These are phyloP conservation scores for Coemansia sp. DNA, from an alignment of 192 early-diverging fungal species.

Conservation along the genomic window DNA sequence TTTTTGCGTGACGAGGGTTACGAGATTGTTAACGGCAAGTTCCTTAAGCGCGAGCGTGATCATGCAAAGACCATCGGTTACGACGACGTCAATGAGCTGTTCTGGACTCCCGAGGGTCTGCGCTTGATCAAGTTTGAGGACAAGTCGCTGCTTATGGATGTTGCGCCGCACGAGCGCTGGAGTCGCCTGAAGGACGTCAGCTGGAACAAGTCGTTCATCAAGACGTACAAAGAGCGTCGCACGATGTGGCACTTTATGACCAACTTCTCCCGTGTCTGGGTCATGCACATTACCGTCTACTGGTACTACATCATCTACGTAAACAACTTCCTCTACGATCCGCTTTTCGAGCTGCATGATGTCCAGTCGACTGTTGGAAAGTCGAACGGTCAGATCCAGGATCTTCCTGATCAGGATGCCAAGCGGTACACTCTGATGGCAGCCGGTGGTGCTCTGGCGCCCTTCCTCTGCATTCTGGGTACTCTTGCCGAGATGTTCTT, in stretches of 20 bases:
- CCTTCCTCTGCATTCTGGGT: constrained; percentile 63
- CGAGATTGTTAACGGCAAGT: constrained; percentile 65
- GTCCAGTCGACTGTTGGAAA: constrained; percentile 46
- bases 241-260: constrained; percentile 78
- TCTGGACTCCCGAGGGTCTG: constrained; percentile 72
- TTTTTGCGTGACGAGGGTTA: constrained; percentile 76
- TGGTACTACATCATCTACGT: constrained; percentile 79
- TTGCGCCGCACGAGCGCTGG: constrained; percentile 64
- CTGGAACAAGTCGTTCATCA: constrained; percentile 70
- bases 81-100: constrained; percentile 82
- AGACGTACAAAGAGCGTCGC: constrained; percentile 82
- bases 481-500: constrained; percentile 70
- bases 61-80: constrained; percentile 74
- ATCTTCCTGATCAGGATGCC: constrained; percentile 44
- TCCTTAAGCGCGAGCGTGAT: constrained; percentile 73
- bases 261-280: constrained; percentile 85
- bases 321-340: constrained; percentile 64
- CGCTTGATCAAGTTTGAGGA: constrained; percentile 56
- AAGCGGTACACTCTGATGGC: constrained; percentile 66
- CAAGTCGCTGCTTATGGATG: constrained; percentile 60
- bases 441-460: constrained; percentile 66
- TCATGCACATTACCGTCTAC: constrained; percentile 74
- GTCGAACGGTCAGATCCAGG: constrained; percentile 26
- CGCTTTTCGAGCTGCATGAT: constrained; percentile 50
- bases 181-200: constrained; percentile 58